Evolutionary conservation across 495 filamentous ascomycete genomes (phyloP), one percentile per base, ranked within the genome.

Genomic region (Tuber borchii): DNA sequence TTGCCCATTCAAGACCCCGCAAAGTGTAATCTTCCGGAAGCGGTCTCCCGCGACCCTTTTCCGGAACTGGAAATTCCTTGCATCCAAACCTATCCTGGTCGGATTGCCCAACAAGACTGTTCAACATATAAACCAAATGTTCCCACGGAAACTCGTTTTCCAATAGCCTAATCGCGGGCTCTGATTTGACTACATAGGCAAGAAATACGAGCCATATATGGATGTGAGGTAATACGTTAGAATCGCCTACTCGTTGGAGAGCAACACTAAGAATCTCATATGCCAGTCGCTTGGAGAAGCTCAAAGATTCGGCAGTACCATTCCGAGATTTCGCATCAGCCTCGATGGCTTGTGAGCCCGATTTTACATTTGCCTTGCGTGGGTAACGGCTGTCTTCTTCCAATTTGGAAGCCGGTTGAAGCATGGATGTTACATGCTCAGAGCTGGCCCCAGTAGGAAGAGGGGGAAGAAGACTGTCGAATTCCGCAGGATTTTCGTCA

Each of bases 11-110:
- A 31, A 94, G 87, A 0, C 94, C 95, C 8, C 91, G 88, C 73
- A 97, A 89, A 0, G 90, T 86, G 76, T 90, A 97, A 77, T 99
- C 95, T 77, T 97, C 95, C 0, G 93, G 90, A 0, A 97, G 82
- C 7, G 93, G 93, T n/a, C 88, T 85, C 12, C 80, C 85, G 12
- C 73, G 70, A 20, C 85, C 87, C 65, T 89, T 87, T 3, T 89
- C 85, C 9, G 86, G 82, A 69, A 82, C 77, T 0, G 88, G 90
- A 70, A 92, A 91, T 0, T 78, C 77, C 48, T 86, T 81, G 43
- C 81, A 80, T 70, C 90, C 88, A 45, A 91, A 85, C 1, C 86
- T 86, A 19, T 82, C 76, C 70, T 86, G 84, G 16, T 81, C 75
- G n/a, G 45, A 85, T 6, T 84, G 84, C 10, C 85, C 78, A 26